Evolutionary conservation across 179 eudicot genomes (phyloP).

Genomic region (Carnegiea gigantea): DNA sequence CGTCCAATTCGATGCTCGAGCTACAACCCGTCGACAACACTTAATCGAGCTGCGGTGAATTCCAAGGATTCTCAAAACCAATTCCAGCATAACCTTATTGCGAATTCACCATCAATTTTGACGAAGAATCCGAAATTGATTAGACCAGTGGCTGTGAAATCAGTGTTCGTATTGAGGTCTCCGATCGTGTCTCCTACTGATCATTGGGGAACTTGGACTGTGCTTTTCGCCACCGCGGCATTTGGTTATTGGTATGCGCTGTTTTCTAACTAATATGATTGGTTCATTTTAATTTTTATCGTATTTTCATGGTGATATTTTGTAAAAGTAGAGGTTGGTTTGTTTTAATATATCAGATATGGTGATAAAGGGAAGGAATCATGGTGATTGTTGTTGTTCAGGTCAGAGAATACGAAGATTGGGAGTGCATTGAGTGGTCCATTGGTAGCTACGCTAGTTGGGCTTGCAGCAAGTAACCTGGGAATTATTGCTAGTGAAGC

Average conservation of each 20-base stretch:
- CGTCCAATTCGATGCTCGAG: slow-evolving; percentile 4
- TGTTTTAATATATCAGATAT: background rate
- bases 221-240: slow-evolving; percentile 67
- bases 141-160: slow-evolving; percentile 40
- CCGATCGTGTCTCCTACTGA: slow-evolving; percentile 69
- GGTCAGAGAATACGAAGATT: slow-evolving; percentile 89
- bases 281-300: no score
- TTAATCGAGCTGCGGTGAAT: background rate
- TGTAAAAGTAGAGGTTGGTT: background rate
- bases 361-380: background rate
- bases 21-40: slow-evolving; percentile 14
- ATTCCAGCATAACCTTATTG: background rate
- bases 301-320: background rate
- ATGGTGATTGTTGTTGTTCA: slow-evolving; percentile 23
- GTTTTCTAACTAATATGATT: no score
- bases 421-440: slow-evolving; percentile 83
- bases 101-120: slow-evolving; percentile 1
- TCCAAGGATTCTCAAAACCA: background rate
- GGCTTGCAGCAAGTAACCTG: slow-evolving; percentile 77
- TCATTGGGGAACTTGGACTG: slow-evolving; percentile 88
- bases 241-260: slow-evolving; percentile 59
- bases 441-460: slow-evolving; percentile 68
- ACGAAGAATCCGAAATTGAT: slow-evolving; percentile 12
- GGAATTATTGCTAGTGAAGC: slow-evolving; percentile 76
- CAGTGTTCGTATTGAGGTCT: slow-evolving; percentile 38